These are phyloP conservation scores for Claviceps maximensis DNA, from an alignment of 2,329 filamentous ascomycete species.

Conservation along the genomic window DNA sequence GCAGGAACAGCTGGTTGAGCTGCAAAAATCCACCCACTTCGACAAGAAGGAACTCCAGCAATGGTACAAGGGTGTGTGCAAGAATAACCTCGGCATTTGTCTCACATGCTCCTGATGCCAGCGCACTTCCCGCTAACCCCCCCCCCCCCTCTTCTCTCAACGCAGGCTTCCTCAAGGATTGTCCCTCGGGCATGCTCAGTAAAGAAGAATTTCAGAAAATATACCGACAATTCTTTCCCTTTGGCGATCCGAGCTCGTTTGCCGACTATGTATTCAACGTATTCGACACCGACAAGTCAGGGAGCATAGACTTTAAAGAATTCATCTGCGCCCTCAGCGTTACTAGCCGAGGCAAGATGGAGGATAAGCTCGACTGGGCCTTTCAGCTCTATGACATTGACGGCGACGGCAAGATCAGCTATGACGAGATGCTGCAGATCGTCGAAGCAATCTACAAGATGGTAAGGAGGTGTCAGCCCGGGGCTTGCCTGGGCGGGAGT, in stretches of 20 bases:
- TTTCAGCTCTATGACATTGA: conserved; percentile 99
- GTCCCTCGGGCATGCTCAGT: conserved; percentile 88
- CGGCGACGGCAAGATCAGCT: conserved; percentile 96
- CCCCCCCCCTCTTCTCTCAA: not conserved
- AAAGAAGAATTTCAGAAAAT: conserved; percentile 99
- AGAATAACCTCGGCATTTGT: no score
- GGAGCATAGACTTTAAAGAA: conserved; percentile 98
- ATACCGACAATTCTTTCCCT: conserved; percentile 98
- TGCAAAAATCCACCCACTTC: conserved; percentile 95
- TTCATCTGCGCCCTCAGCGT: conserved; percentile 98
- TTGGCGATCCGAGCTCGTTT: conserved; percentile 92
- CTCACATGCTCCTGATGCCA: not conserved
- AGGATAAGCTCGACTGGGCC: conserved; percentile 98
- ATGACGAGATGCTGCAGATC: conserved; percentile 97
- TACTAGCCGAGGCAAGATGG: conserved; percentile 95
- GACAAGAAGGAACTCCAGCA: conserved; percentile 99
- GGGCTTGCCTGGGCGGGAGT: no score
- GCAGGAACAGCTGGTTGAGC: conserved; percentile 84
- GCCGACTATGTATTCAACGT: conserved; percentile 99
- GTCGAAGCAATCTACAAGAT: conserved; percentile 99
- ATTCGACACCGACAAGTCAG: conserved; percentile 94
- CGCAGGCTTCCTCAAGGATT: conserved; percentile 53
- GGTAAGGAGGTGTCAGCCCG: no score
- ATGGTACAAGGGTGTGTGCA: conserved; percentile 84
- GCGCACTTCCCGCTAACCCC: no score